Base-by-base conservation (phyloP, 2,329 filamentous ascomycete genomes). In the Beauveria brongniartii region DNA sequence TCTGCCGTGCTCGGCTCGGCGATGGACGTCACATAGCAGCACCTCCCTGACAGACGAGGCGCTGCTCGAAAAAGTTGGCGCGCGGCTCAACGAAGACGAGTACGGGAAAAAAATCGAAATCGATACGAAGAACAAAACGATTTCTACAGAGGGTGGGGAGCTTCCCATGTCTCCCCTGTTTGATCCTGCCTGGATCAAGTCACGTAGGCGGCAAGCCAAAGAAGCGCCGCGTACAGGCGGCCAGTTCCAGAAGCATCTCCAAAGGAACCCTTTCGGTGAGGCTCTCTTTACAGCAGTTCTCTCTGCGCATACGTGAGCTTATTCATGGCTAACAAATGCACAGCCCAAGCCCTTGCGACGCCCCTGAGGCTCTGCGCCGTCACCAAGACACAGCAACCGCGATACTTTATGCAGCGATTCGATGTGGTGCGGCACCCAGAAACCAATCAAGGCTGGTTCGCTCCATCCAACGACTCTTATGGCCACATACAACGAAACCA, bases 211-310 rank as follows among this genome's bases (percentile, higher is more conserved):
- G 16, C 80, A 74, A 63, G 77, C 71, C 48, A 78, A 77, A 61
- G 67, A 70, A 0, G 73, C 62, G 41, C 68, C 50, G 70, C 72
- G 62, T 61, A 71, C 64, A 34, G 67, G 69, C 2, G 76, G 73
- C 14, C 72, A 78, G 2, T 82, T 90, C 62, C 83, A 87, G 67
- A 77, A 76, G 61, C 80, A 82, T 62, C 73, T 91, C 1, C 75
- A 74, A 34, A 77, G 78, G 43, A 92, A 89, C 65, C 78, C 86
- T 2, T 91, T 83, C 65, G 88, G 86, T 88, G 74, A n/a, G n/a
- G 0, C 16, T 41, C 3, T 16, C 9, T 20, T 6, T 12, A 16
- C 6, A 34, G 16, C 20, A 30, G 0, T 12, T 26, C 6, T 2
- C 8, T 9, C 26, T 26, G 37, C 20, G 22, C 18, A 16, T 16